phyloP scores from a whole-genome alignment of 208 protist genomes.

The Lotmaria passim region DNA sequence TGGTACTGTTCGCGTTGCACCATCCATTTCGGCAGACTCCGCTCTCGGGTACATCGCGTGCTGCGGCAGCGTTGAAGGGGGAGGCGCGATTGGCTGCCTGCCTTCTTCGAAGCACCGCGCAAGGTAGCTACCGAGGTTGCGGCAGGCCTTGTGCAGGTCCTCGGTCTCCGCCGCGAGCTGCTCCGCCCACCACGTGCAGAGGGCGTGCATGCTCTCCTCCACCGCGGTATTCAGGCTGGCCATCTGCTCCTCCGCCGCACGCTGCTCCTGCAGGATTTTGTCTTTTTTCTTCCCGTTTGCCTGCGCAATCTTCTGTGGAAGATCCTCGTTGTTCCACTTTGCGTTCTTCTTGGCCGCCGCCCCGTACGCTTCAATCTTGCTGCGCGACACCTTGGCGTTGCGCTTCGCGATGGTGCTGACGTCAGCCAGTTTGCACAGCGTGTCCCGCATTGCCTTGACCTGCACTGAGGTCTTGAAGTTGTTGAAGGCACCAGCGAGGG shows the following conservation, averaged over 20 bases:
- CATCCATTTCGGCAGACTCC: background rate
- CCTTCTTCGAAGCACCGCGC: background rate
- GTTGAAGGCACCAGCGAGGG: background rate
- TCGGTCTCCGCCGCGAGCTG: background rate
- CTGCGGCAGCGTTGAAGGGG: background rate
- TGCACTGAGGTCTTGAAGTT: background rate
- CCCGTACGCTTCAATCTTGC: background rate
- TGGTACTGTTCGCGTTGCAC: background rate
- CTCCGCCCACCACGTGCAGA: background rate
- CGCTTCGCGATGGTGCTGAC: constrained; percentile 3
- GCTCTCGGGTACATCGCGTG: background rate
- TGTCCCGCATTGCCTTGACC: background rate
- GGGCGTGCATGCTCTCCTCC: background rate
- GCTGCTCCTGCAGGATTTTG: background rate
- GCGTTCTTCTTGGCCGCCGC: background rate
- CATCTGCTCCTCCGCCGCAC: background rate
- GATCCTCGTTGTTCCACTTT: background rate
- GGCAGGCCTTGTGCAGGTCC: background rate
- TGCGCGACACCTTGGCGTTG: background rate
- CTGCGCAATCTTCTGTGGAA: background rate
- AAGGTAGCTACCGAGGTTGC: background rate
- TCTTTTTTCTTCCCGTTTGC: background rate
- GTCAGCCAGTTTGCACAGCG: background rate
- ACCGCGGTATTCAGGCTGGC: background rate
- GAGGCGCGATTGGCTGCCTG: background rate